Percentiles rank a stretch among this genome's conserved stretches.
These are phyloP conservation scores for Skeletonema tropicum DNA, from an alignment of 108 stramenopile genomes.

Conservation along the genomic window DNA sequence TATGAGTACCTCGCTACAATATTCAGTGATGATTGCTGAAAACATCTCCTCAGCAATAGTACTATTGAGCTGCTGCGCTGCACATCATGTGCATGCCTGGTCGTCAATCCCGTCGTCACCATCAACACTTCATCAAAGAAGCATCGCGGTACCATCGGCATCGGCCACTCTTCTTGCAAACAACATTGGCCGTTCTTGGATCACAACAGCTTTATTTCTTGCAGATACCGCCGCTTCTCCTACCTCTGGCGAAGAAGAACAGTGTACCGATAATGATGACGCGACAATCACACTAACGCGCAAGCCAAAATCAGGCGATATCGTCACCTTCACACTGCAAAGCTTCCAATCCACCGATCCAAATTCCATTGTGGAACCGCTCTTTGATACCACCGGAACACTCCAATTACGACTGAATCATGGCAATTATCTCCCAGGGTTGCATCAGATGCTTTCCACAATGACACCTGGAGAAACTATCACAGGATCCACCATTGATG, in stretches of 20 bases:
- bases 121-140: neutral
- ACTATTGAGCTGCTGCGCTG: neutral
- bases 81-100: neutral
- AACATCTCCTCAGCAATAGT: neutral
- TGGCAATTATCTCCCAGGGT: constrained; percentile 75
- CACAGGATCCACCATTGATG: constrained; percentile 60
- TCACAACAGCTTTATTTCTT: too few relatives aligned
- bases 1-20: too few relatives aligned
- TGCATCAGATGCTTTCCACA: constrained; percentile 60
- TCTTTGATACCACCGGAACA: constrained; percentile 62
- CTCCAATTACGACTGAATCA: constrained; percentile 60
- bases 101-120: neutral
- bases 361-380: constrained; percentile 56
- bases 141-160: neutral
- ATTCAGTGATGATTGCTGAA: too few relatives aligned
- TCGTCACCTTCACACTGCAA: constrained; percentile 63
- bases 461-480: constrained; percentile 53
- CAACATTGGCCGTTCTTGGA: neutral
- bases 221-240: too few relatives aligned
- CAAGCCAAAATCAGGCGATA: constrained; percentile 54
- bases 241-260: too few relatives aligned
- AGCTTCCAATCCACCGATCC: constrained; percentile 43
- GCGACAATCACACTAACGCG: constrained; percentile 14
- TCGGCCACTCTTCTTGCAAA: constrained; percentile 1
- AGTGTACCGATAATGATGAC: neutral